These are phyloP conservation scores for Suillus sp. DNA, from an alignment of 768 basidiomycete species.

Conservation along the genomic window DNA sequence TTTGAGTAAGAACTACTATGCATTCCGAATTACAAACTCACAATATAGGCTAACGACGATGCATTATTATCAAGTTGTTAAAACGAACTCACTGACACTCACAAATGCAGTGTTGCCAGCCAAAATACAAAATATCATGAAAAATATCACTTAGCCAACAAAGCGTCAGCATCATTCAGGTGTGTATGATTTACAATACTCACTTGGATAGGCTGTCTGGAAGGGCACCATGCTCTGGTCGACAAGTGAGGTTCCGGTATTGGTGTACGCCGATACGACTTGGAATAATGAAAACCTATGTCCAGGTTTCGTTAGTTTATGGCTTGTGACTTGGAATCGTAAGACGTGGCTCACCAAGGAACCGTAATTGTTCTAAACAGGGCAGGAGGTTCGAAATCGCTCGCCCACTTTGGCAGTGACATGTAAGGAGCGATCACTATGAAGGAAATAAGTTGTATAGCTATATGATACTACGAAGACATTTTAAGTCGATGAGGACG, in stretches of 20 bases:
- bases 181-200: neutral
- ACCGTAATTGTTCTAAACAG: conserved; percentile 57
- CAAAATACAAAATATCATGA: conserved; percentile 73
- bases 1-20: neutral
- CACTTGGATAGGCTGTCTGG: conserved; percentile 71
- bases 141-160: conserved; percentile 50
- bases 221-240: conserved; percentile 94
- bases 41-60: conserved; percentile 73
- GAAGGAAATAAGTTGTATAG: conserved; percentile 67
- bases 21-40: conserved; percentile 43
- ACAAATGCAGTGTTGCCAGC: conserved; percentile 95
- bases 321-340: neutral
- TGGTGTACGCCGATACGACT: conserved; percentile 83
- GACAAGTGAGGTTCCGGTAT: conserved; percentile 83
- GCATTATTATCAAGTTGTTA: neutral
- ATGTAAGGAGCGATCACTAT: conserved; percentile 83
- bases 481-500: neutral
- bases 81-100: conserved; percentile 39
- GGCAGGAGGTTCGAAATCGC: conserved; percentile 59
- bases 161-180: neutral
- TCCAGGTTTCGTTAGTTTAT: neutral
- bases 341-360: conserved; percentile 55
- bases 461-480: conserved; percentile 72
- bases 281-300: conserved; percentile 85
- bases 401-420: conserved; percentile 56